A percentile compares a stretch with the other conserved stretches of the same genome.
These are phyloP conservation scores for Elsinoe australis DNA, from an alignment of 2,329 filamentous ascomycete genomes.

Conservation along the genomic window DNA sequence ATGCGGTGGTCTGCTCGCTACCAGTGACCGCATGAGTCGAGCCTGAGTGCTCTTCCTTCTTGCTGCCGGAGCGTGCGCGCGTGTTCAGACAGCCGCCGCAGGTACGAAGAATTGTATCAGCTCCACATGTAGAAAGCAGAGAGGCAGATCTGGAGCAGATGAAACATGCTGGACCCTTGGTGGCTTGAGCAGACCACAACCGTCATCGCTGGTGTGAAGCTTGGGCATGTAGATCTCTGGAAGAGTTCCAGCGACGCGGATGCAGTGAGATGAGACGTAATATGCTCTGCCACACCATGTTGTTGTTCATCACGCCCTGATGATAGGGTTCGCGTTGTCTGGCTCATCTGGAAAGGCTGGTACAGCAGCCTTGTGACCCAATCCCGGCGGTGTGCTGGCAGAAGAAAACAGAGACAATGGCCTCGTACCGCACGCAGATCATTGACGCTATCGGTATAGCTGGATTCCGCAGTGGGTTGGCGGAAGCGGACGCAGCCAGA, in stretches of 20 bases:
- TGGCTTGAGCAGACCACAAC: conserved; percentile 6
- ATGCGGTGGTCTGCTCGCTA: no score
- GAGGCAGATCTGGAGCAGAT: conserved; percentile 8
- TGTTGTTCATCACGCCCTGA: background rate
- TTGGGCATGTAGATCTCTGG: conserved; percentile 8
- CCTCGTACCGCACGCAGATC: conserved; percentile 1
- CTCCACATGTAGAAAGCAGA: background rate
- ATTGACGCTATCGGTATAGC: conserved; percentile 1
- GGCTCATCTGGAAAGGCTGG: no score
- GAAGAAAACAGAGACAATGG: conserved; percentile 1
- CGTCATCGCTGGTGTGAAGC: conserved; percentile 1
- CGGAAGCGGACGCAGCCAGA: background rate
- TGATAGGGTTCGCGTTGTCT: no score
- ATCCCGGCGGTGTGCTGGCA: conserved; percentile 11
- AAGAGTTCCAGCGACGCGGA: background rate
- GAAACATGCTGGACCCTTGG: conserved; percentile 13
- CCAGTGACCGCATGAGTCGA: no score
- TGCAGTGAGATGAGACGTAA: background rate
- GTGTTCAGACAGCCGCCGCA: background rate
- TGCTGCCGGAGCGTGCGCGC: no score
- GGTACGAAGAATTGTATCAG: background rate
- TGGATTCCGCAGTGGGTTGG: conserved; percentile 13
- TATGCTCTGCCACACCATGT: background rate
- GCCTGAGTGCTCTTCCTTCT: no score
- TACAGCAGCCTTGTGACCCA: conserved; percentile 9